Evolutionary conservation across 2,329 filamentous ascomycete species (phyloP), one percentile per base, ranked within the genome.

Genomic region (Colletotrichum zoysiae): DNA sequence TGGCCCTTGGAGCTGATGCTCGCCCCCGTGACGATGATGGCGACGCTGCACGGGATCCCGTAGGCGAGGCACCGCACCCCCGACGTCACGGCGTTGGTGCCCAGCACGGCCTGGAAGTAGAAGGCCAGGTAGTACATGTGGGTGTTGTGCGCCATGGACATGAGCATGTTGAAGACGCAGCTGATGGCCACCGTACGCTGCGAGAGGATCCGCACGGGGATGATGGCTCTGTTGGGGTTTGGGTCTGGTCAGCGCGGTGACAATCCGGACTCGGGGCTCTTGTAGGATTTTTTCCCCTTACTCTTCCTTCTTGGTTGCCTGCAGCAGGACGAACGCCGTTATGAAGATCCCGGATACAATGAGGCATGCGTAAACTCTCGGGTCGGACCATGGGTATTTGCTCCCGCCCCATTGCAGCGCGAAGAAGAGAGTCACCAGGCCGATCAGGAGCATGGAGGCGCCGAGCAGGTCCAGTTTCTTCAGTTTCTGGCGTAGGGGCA

Each of bases 111-210:
- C 7, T 59, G 57, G 26, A 59, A 59, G 57, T 59, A 59, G 3
- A 59, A 59, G 4, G 57, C 38, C 8, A 59, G 40, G 6, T 44
- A 59, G 18, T 44, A 59, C 38, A 44, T 59, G 16, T 59, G 57
- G 3, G 57, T 33, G 16, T 44, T 59, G 9, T 44, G 38, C 5
- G 57, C 57, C 57, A 30, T 44, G 12, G 57, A 59, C 23, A 44
- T 44, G 2, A 44, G 38, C 57, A 59, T 59, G 23, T 59, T 44
- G 57, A 59, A 44, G 38, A 23, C 20, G 57, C 57, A 44, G 57
- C 38, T 44, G 40, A 59, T 59, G 56, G 56, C 56, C 40, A 59
- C 57, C n/a, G 57, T 59, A n/a, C 40, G 57, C 23, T 59, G 57
- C 8, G 23, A 44, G 8, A 59, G 23, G 40, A 59, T 30, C 38